These are phyloP conservation scores for Isoetes engelmannii DNA, from an alignment of 83 land plant genomes.

Conservation along the genomic window DNA sequence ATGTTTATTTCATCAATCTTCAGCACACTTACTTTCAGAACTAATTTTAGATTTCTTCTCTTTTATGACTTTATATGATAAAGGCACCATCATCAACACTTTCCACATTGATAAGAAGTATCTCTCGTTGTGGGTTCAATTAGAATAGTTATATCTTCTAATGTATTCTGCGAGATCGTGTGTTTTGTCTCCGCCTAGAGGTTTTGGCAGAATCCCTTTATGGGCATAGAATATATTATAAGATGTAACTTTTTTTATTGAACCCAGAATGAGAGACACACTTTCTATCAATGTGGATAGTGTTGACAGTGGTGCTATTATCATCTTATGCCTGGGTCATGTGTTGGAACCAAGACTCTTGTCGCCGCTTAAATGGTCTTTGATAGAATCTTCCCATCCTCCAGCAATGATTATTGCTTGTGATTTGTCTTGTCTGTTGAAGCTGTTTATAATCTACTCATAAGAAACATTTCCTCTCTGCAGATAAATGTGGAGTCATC, in stretches of 20 bases:
- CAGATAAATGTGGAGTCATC: slow-evolving; percentile 83
- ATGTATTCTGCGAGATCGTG: background rate
- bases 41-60: too few relatives aligned
- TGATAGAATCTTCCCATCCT: background rate
- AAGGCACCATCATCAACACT: background rate
- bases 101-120: background rate
- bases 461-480: background rate
- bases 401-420: background rate
- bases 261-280: too few relatives aligned
- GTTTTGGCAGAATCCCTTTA: too few relatives aligned
- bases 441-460: too few relatives aligned
- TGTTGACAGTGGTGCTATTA: slow-evolving; percentile 37
- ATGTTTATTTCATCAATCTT: background rate
- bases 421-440: background rate
- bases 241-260: too few relatives aligned
- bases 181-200: too few relatives aligned
- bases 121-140: background rate
- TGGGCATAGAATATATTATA: too few relatives aligned
- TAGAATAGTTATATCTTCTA: background rate
- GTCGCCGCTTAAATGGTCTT: background rate
- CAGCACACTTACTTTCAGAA: background rate
- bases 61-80: background rate
- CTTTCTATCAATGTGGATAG: too few relatives aligned
- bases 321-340: background rate
- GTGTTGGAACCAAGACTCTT: background rate